These are phyloP conservation scores for Madurella mycetomatis DNA, from an alignment of 2,329 filamentous ascomycete genomes.

Conservation along the genomic window DNA sequence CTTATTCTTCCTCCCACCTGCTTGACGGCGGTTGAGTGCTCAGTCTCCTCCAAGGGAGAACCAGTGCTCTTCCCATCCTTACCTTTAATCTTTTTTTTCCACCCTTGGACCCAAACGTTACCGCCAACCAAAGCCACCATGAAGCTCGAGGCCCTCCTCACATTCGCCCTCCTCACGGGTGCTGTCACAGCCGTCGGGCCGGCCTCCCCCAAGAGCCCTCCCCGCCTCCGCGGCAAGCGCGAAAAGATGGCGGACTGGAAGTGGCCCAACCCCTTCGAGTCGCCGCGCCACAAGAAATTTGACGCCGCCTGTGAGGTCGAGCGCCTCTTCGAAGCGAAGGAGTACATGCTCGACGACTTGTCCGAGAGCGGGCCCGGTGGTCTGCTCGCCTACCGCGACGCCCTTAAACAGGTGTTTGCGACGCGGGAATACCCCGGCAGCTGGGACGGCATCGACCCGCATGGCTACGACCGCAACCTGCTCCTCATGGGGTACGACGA, in stretches of 20 bases:
- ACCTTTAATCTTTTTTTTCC: too few relatives aligned
- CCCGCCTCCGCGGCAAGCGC: conserved; percentile 30
- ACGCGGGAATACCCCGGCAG: conserved; percentile 45
- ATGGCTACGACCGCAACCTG: conserved; percentile 45
- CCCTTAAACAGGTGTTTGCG: conserved; percentile 38
- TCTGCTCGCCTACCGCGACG: conserved; percentile 37
- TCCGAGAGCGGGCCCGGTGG: conserved; percentile 35
- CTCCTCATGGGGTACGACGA: conserved; percentile 44
- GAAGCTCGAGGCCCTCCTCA: conserved; percentile 22
- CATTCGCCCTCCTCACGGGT: conserved; percentile 27
- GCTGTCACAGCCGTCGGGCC: conserved; percentile 23
- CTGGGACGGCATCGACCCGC: conserved; percentile 50
- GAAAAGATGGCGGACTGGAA: conserved; percentile 37
- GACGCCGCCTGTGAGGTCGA: conserved; percentile 33
- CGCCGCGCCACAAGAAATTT: conserved; percentile 29
- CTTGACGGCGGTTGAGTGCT: background rate
- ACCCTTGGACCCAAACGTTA: background rate
- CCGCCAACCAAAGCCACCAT: conserved; percentile 9
- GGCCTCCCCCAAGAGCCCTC: conserved; percentile 18
- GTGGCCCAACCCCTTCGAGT: conserved; percentile 40
- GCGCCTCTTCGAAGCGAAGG: conserved; percentile 34
- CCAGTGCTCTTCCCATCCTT: too few relatives aligned
- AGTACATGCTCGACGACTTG: conserved; percentile 44
- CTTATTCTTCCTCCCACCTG: background rate
- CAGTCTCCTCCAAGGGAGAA: too few relatives aligned